phyloP scores from a whole-genome alignment of 352 stramenopile genomes.

The Discostella stelligera region DNA sequence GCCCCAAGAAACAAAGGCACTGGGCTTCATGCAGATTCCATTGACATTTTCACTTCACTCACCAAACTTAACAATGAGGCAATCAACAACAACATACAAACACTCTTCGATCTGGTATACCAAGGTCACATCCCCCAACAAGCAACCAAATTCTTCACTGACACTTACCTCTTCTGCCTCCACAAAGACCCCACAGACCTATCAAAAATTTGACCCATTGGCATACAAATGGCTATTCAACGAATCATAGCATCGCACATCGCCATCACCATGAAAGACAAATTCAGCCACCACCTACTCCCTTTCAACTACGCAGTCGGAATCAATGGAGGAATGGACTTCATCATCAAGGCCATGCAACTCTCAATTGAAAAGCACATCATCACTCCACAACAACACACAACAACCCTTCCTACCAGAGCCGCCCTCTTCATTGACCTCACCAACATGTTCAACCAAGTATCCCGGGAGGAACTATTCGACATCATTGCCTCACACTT shows the following conservation, averaged over 20 bases:
- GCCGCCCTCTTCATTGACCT: constrained; percentile 21
- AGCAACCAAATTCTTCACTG: constrained; percentile 2
- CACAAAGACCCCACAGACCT: too few species aligned
- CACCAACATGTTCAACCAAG: too few species aligned
- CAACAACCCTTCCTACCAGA: constrained; percentile 1
- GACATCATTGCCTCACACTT: constrained; percentile 17
- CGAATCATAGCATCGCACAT: constrained; percentile 5
- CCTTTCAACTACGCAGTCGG: constrained; percentile 35
- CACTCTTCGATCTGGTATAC: constrained; percentile 24
- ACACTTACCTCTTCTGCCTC: constrained; percentile 11
- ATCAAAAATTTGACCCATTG: constrained; percentile 29
- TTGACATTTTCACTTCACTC: constrained; percentile 26
- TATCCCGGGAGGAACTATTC: too few species aligned
- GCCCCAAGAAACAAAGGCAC: constrained; percentile 7
- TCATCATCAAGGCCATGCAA: too few species aligned
- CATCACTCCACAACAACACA: not conserved
- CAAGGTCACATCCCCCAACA: not conserved
- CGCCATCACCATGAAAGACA: not conserved
- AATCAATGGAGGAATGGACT: too few species aligned
- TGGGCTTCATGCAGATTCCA: constrained; percentile 19
- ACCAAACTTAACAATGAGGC: constrained; percentile 7
- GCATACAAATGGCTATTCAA: constrained; percentile 27
- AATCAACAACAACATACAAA: constrained; percentile 7
- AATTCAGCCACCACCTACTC: constrained; percentile 11
- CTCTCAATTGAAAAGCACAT: constrained; percentile 41